Evolutionary conservation across 495 filamentous ascomycete species (phyloP), one percentile per base, ranked within the genome.

Genomic region (Pyrenula aspistea): DNA sequence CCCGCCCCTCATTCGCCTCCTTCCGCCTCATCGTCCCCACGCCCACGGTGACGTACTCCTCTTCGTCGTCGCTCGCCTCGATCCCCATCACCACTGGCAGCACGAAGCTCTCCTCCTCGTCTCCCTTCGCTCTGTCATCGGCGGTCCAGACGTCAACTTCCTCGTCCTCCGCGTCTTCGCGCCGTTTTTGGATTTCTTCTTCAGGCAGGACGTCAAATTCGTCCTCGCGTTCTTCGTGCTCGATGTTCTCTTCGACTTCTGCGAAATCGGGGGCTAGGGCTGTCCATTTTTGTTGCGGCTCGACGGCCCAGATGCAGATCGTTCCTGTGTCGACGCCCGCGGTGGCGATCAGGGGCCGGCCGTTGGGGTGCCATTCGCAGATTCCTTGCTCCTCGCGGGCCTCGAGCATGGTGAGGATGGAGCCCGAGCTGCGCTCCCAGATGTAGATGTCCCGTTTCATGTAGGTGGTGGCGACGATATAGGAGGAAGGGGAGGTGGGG

Each of bases 371-470:
- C 93, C 93, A 99, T 76, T 98, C 93, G 0, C 96, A 88, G 3
- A 91, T 84, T 21, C 90, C 91, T 25, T 95, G 81, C 66, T 99
- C 93, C 69, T 99, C 93, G 58, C 90, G 90, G 10, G 92, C 88
- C 66, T 99, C 93, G 19, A 97, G 75, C 72, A 99, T 97, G 69
- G 94, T 92, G 52, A 95, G 91, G 20, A 99, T 72, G 60, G 87
- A 92, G n/a, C 92, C 93, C 65, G 90, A 85, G 53, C 83, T 85
- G 53, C 93, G 83, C 71, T 99, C 93, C 93, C 93, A 99, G 51
- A 99, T 89, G 69, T 97, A 97, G 58, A 99, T 87, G 65, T 97
- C 92, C 56, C 95, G 89, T 66, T 96, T 97, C 76, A 95, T 96
- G 68, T 86, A 94, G 1, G 93, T 96, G 22, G 87, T 91, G 19